Percentiles rank a stretch among this genome's conserved stretches.
Conservation (phyloP, 371 early-diverging fungal species). For the Mortierella sp. region DNA sequence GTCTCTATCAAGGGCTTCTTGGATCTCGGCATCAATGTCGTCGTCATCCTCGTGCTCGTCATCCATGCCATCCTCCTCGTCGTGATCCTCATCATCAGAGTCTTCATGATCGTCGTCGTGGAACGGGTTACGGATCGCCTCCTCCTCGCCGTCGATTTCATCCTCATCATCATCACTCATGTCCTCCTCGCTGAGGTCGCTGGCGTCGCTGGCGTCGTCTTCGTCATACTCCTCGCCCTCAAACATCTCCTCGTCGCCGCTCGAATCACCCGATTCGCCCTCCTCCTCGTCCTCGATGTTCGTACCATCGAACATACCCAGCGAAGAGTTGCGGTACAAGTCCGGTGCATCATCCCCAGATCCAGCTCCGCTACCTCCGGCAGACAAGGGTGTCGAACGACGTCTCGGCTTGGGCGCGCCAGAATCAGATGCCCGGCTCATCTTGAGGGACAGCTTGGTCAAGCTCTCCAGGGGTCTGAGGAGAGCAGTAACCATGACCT, state of each 20-base stretch:
- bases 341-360: slow-evolving; percentile 56
- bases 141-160: slow-evolving; percentile 71
- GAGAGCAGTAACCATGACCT: slow-evolving; percentile 78
- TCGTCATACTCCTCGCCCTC: slow-evolving; percentile 64
- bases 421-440: slow-evolving; percentile 71
- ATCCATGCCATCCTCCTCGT: slow-evolving; percentile 68
- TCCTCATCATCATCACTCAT: slow-evolving; percentile 74
- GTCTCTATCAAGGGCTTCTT: slow-evolving; percentile 20
- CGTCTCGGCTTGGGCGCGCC: slow-evolving; percentile 48
- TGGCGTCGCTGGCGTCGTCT: slow-evolving; percentile 12
- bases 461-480: slow-evolving; percentile 91
- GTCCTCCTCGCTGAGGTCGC: slow-evolving; percentile 61
- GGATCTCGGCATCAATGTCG: slow-evolving; percentile 20
- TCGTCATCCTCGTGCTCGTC: slow-evolving; percentile 59
- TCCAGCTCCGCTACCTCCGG: slow-evolving; percentile 55
- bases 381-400: slow-evolving; percentile 53
- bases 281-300: slow-evolving; percentile 14
- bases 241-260: slow-evolving; percentile 78
- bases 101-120: neutral
- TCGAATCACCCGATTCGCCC: slow-evolving; percentile 44
- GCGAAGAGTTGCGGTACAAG: slow-evolving; percentile 89
- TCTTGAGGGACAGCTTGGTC: slow-evolving; percentile 88
- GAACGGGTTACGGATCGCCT: slow-evolving; percentile 69
- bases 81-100: slow-evolving; percentile 59
- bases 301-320: slow-evolving; percentile 69